Evolutionary conservation across 805 yeast genomes (phyloP), one percentile per base, ranked within the genome.

Genomic region (Pichia eremophila): DNA sequence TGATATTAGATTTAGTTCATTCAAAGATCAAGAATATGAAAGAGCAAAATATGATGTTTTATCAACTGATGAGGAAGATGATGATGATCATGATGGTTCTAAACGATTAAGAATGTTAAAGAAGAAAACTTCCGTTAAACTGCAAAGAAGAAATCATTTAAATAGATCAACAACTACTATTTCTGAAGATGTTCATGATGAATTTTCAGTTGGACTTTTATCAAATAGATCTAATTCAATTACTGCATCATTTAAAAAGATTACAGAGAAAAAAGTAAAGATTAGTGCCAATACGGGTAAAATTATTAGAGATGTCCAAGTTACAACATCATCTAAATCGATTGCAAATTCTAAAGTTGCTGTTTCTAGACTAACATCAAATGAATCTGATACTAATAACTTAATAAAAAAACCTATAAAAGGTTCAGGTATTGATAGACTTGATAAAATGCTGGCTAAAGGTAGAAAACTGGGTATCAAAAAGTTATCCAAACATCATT

Each of bases 101-200:
- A 74, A 71, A 3, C 64, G 64, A 18, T 62, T 71, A 47, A 71
- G 68, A 54, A 66, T 45, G 9, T 41, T 63, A 3, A 57, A 53
- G 35, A 49, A 55, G 38, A 58, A 51, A 22, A 54, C 61, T 1
- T 50, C 37, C 25, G 84, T 81, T 18, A 77, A 77, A 1, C 62
- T 78, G 6, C 76, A 84, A 9, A 74, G 84, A 52, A 74, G 82
- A 41, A 74, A n/a, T 18, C 32, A 40, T 19, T 22, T 41, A 6
- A n/a, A 25, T 18, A 22, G 12, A 14, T 12, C 40, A 15, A 25
- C 14, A 3, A 22, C 8, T 29, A 12, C 8, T 29, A 29, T 10
- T 22, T 39, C n/a, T n/a, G 42, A 39, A 18, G 45, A 43, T 14
- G 45, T 27, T 8, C 35, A n/a, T 15, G 57, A 51, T 14, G 56